These are phyloP conservation scores for Phanerodontia chrysosporium DNA, from an alignment of 768 basidiomycete species.

Conservation along the genomic window DNA sequence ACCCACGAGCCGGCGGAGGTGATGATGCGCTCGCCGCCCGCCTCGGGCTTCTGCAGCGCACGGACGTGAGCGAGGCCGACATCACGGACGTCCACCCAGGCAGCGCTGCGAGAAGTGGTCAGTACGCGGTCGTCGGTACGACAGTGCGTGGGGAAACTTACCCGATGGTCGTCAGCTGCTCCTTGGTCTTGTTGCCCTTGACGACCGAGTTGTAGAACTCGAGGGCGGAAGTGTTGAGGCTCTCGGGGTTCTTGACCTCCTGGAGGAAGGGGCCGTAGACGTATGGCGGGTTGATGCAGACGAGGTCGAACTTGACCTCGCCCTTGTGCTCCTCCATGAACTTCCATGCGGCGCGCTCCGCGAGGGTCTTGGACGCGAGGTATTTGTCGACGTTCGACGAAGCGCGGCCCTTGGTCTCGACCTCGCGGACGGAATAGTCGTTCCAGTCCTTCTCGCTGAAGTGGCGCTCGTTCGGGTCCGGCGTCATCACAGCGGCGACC, in stretches of 20 bases:
- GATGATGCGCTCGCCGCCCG: slow-evolving; percentile 36
- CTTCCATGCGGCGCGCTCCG: slow-evolving; percentile 54
- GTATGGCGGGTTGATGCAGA: slow-evolving; percentile 50
- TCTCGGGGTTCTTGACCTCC: slow-evolving; percentile 29
- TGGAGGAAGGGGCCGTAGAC: slow-evolving; percentile 25
- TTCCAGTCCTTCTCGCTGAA: slow-evolving; percentile 58
- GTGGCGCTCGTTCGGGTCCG: background rate
- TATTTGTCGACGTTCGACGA: slow-evolving; percentile 42
- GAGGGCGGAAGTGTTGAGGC: slow-evolving; percentile 32
- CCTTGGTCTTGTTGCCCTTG: slow-evolving; percentile 15
- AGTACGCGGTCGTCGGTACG: background rate
- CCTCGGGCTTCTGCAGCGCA: slow-evolving; percentile 21
- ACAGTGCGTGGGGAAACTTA: background rate
- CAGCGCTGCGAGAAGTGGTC: slow-evolving; percentile 1
- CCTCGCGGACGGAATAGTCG: slow-evolving; percentile 35
- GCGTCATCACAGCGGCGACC: slow-evolving; percentile 36
- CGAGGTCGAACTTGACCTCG: slow-evolving; percentile 45
- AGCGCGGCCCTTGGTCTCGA: slow-evolving; percentile 44
- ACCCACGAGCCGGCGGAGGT: slow-evolving; percentile 11
- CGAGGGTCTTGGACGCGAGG: slow-evolving; percentile 50
- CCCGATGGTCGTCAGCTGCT: slow-evolving; percentile 14
- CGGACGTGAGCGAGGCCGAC: slow-evolving; percentile 16
- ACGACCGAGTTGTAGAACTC: slow-evolving; percentile 23
- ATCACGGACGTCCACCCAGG: slow-evolving; percentile 20
- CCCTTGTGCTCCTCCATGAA: slow-evolving; percentile 39